Evolutionary conservation across 495 filamentous ascomycete genomes (phyloP).

Genomic region (Penicillium dipodomyicola): DNA sequence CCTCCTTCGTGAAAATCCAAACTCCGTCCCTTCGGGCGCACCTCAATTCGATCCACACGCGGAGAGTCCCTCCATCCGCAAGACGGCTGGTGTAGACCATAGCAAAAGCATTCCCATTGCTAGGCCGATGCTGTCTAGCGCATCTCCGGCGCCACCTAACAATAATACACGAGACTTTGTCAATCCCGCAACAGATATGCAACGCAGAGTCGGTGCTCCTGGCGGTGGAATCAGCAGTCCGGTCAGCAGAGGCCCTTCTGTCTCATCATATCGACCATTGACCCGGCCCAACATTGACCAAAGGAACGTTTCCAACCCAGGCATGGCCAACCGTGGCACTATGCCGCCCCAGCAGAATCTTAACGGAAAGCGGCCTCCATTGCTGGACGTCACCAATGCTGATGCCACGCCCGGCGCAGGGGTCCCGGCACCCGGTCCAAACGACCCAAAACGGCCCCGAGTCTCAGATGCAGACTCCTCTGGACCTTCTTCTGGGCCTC

Average conservation of each 20-base stretch:
- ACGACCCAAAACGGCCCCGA: constrained; percentile 39
- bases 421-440: constrained; percentile 22
- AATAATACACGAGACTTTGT: constrained; percentile 50
- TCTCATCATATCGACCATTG: constrained; percentile 45
- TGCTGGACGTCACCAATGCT: constrained; percentile 54
- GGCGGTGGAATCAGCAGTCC: constrained; percentile 40
- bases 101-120: constrained; percentile 64
- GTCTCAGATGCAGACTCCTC: constrained; percentile 21
- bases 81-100: constrained; percentile 87
- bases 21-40: constrained; percentile 43
- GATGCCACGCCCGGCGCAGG: constrained; percentile 20
- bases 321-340: constrained; percentile 19
- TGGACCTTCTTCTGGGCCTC: constrained; percentile 15
- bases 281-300: constrained; percentile 42
- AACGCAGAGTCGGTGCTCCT: constrained; percentile 73
- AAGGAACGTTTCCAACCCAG: constrained; percentile 23
- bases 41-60: constrained; percentile 75
- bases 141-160: constrained; percentile 25
- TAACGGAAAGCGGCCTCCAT: constrained; percentile 47
- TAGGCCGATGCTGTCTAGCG: constrained; percentile 37
- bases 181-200: constrained; percentile 67
- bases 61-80: constrained; percentile 83
- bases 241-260: constrained; percentile 37
- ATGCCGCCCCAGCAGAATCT: constrained; percentile 31
- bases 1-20: constrained; percentile 45